phyloP scores from a whole-genome alignment of 1,284 basidiomycete genomes.

The Stygiomarasmius scandens region DNA sequence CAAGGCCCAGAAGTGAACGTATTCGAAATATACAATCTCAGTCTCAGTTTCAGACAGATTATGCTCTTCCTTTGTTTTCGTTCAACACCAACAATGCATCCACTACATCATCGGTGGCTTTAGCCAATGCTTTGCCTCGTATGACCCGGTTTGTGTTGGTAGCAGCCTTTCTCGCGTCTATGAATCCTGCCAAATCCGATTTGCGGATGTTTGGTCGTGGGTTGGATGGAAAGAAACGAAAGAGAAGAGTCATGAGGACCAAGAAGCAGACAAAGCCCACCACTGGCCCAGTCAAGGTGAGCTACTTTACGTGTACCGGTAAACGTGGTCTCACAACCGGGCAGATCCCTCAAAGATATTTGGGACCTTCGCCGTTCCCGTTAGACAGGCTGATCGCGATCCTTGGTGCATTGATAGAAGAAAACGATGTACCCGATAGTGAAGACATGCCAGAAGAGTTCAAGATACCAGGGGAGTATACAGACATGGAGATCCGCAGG shows the following conservation, averaged over 20 bases:
- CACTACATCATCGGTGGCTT: neutral
- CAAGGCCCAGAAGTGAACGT: slow-evolving; percentile 3
- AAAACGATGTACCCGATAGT: slow-evolving; percentile 64
- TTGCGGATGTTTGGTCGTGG: slow-evolving; percentile 79
- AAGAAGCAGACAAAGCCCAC: slow-evolving; percentile 29
- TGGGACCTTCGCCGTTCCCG: slow-evolving; percentile 82
- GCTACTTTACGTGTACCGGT: neutral
- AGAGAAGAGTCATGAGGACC: slow-evolving; percentile 38
- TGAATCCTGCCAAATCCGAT: slow-evolving; percentile 84
- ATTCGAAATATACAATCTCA: slow-evolving; percentile 1
- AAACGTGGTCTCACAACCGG: neutral
- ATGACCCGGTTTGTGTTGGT: slow-evolving; percentile 79
- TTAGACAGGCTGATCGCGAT: slow-evolving; percentile 85
- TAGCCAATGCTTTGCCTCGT: slow-evolving; percentile 44
- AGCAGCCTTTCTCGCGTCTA: slow-evolving; percentile 84
- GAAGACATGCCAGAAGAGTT: slow-evolving; percentile 40
- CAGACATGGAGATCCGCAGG: slow-evolving; percentile 67
- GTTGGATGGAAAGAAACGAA: slow-evolving; percentile 65
- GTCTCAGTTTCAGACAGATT: neutral
- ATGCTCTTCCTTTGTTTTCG: neutral
- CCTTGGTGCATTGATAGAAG: slow-evolving; percentile 80
- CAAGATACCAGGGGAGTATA: slow-evolving; percentile 59
- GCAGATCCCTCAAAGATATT: slow-evolving; percentile 76
- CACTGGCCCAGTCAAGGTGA: slow-evolving; percentile 53
- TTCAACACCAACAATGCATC: neutral